Conservation (phyloP, 805 yeast species). For the Candida wancherniae region DNA sequence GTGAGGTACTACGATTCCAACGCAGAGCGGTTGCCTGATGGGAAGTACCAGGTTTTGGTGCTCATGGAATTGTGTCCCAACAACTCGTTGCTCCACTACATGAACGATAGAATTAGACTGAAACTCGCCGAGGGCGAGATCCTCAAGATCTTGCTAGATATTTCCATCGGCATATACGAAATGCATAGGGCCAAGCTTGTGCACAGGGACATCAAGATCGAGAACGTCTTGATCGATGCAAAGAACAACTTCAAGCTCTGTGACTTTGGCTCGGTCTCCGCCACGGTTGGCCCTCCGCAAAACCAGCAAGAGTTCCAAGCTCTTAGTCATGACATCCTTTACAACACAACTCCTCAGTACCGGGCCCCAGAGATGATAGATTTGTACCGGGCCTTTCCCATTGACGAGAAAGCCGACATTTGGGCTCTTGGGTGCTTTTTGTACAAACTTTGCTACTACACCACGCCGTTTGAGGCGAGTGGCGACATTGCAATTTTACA, state of each 20-base stretch:
- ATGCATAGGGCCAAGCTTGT: conserved; percentile 81
- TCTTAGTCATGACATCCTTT: conserved; percentile 78
- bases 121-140: conserved; percentile 76
- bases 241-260: conserved; percentile 72
- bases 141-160: conserved; percentile 76
- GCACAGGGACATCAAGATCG: conserved; percentile 92
- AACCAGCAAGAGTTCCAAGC: conserved; percentile 67
- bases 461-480: conserved; percentile 91
- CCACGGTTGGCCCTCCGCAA: conserved; percentile 66
- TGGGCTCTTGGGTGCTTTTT: conserved; percentile 96
- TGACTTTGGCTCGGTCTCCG: conserved; percentile 89
- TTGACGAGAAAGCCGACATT: conserved; percentile 88
- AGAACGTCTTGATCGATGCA: conserved; percentile 79
- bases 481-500: conserved; percentile 82
- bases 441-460: conserved; percentile 86
- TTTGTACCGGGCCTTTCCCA: conserved; percentile 72
- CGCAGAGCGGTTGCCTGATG: conserved; percentile 54
- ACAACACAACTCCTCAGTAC: conserved; percentile 94
- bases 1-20: conserved; percentile 73
- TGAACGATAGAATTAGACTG: conserved; percentile 80
- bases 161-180: conserved; percentile 70
- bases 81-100: conserved; percentile 79
- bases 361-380: conserved; percentile 96
- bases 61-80: conserved; percentile 93
- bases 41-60: conserved; percentile 76